These are phyloP conservation scores for Melocanna baccifera DNA, from an alignment of 176 grass and related monocot genomes.

Conservation along the genomic window DNA sequence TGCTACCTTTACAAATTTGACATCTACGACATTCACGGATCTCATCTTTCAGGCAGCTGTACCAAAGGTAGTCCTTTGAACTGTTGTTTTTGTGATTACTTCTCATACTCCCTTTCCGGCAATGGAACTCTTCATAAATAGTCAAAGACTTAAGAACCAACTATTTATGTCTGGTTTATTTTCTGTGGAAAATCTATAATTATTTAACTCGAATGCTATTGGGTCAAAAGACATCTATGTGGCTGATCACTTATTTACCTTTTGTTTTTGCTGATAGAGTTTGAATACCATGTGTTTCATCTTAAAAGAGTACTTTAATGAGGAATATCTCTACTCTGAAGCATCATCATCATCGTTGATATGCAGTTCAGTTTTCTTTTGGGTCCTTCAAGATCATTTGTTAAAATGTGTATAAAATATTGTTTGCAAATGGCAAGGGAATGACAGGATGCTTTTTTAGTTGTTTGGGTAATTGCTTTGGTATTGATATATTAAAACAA, in stretches of 20 bases:
- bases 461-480: not conserved
- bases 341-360: not conserved
- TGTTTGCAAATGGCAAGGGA: not conserved
- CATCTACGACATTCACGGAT: conserved; percentile 65
- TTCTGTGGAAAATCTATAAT: conserved; percentile 2
- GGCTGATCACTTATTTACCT: not conserved
- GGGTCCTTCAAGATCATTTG: not conserved
- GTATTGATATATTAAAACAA: not conserved
- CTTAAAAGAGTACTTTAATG: not conserved
- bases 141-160: not conserved
- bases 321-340: not conserved
- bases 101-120: not conserved
- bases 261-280: not conserved
- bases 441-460: not conserved
- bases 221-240: not conserved
- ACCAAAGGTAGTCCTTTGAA: conserved; percentile 66
- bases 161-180: not conserved
- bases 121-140: not conserved
- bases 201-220: conserved; percentile 3
- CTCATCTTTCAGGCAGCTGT: conserved; percentile 98
- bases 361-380: not conserved
- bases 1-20: conserved; percentile 82
- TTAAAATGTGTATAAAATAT: not conserved
- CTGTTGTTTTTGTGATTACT: not conserved
- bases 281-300: not conserved